A percentile compares a stretch with the other conserved stretches of the same genome.
Conservation (phyloP, 805 yeast genomes). For the Lachancea meyersii region DNA sequence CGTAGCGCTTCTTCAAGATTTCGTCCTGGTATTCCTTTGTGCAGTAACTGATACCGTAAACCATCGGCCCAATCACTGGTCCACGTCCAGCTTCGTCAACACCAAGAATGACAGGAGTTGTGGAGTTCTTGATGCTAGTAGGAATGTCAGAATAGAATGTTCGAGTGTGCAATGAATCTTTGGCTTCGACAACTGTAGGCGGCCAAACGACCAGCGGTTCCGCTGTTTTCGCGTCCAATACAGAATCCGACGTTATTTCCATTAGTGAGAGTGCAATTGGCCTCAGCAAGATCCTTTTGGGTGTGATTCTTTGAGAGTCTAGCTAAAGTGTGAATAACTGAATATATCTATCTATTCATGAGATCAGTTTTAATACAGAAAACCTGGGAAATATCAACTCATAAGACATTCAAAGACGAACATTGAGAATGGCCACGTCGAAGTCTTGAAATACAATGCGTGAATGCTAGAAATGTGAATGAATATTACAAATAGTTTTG, state of each 20-base stretch:
- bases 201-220: constrained; percentile 15
- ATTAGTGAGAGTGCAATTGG: neutral
- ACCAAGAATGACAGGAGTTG: constrained; percentile 54
- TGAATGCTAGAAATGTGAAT: neutral
- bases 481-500: neutral
- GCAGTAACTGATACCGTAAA: constrained; percentile 83
- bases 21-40: constrained; percentile 43
- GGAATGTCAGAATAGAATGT: constrained; percentile 52
- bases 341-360: too few species aligned
- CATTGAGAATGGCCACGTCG: too few species aligned
- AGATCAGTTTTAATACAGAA: too few species aligned
- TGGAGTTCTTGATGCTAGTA: constrained; percentile 25
- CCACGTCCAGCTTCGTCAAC: constrained; percentile 99
- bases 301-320: too few species aligned
- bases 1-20: constrained; percentile 49
- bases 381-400: too few species aligned
- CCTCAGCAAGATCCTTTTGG: too few species aligned
- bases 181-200: constrained; percentile 25
- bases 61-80: constrained; percentile 98
- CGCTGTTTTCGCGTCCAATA: neutral
- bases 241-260: neutral
- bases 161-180: constrained; percentile 32
- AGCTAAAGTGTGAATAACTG: too few species aligned
- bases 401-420: too few species aligned
- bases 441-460: neutral